Evolutionary conservation across 2,329 filamentous ascomycete species (phyloP), one percentile per base, ranked within the genome.

Genomic region (Fusarium chlamydosporum): DNA sequence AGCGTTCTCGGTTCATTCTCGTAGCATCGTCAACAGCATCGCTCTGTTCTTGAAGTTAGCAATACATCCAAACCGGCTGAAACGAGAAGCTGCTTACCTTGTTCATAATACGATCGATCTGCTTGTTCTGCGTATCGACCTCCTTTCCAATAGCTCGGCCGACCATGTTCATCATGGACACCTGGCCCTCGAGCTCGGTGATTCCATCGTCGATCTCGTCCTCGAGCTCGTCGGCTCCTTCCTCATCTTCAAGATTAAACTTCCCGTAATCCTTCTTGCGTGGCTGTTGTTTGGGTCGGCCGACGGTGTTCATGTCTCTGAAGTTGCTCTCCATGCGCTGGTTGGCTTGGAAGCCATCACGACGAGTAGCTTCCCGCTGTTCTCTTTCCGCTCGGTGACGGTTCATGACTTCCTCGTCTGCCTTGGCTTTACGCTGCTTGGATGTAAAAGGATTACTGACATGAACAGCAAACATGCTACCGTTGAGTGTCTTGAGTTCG

Each of bases 391-490:
- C 76, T 34, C 89, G 86, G 73, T 92, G 88, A 59, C 90, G 90
- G 45, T 91, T 88, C 74, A 96, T 82, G 43, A 92, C 86, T 56
- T 88, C 84, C 51, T 90, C 84, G 68, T 96, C 92, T 40, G 88
- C 86, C 59, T 87, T 88, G 56, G 85, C 83, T 29, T 85, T 86
- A 43, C 90, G 86, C 70, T 85, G 86, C 66, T 87, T 88, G 15
- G 88, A 88, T 0, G 92, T 96, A 77, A 97, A 93, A 0, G 91
- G 91, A 73, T 93, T 93, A 54, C 84, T 84, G 27, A 94, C 90
- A 74, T 94, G 91, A 23, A 94, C 87, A 7, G 92, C 92, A 75
- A 97, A 97, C 93, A 97, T 97, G 82, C 91, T 94, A 67, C 91
- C 85, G 79, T 97, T 97, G 50, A 96, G 83, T 1, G 88, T 92